Evolutionary conservation across 164 flowering plant genomes (phyloP), one percentile per base, ranked within the genome.

Genomic region (Pachysandra terminalis): DNA sequence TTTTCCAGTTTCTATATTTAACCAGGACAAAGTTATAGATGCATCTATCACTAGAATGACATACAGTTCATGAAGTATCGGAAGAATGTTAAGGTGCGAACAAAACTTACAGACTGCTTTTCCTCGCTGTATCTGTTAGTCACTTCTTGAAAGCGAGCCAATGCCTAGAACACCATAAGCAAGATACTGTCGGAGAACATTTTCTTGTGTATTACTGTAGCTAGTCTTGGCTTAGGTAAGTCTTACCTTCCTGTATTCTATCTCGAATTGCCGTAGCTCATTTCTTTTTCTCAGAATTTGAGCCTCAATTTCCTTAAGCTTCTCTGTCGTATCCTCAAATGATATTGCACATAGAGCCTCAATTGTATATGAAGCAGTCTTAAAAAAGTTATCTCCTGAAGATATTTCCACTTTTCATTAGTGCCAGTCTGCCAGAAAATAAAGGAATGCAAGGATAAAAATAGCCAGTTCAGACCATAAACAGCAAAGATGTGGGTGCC

Each of bases 401-500:
- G 40, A 74, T 65, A 68, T 67, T 52, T 55, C 37, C 7, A 32
- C 3, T 32, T 32, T 32, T 7, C 7, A 32, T 32, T 32, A 32
- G 15, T 53, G 61, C 10, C 22, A 66, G 63, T 37, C 68, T 7
- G 37, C 19, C 41, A 55, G 56, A 75, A 67, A 56, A 13, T 17
- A 19, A 71, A 68, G 61, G n/a, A 3, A 66, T 21, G 7, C 21
- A 63, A 62, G 12, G 6, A 27, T 53, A 24, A 26, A 68, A 63
- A 67, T 22, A 64, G 69, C 45, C 37, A 59, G 60, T 68, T 71
- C 89, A 56, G 58, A 94, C 98, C 98, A 79, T 94, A 94, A 69
- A 96, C 96, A 70, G 99, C 99, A 64, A 96, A 96, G 74, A 96
- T 93, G 80, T 96, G 99, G 68, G 98, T 91, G 74, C 99, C 99